phyloP scores from a whole-genome alignment of 78 protist genomes.

The Guillardia theta region DNA sequence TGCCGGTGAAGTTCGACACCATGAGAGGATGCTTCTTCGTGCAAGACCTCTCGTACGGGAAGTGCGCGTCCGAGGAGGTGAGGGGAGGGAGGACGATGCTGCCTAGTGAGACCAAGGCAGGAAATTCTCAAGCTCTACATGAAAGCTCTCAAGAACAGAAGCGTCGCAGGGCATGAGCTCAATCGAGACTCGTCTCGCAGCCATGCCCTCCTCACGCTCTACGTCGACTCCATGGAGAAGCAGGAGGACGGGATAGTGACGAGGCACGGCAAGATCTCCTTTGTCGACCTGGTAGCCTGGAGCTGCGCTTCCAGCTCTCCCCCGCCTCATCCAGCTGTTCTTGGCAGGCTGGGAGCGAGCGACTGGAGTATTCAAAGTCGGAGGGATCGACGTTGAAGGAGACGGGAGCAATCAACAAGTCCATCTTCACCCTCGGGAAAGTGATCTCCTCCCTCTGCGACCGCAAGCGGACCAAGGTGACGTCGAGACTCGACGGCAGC shows the following conservation, averaged over 20 bases:
- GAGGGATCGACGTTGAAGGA: conserved; percentile 23
- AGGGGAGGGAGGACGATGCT: too few species aligned
- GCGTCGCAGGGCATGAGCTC: conserved; percentile 25
- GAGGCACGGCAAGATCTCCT: conserved; percentile 28
- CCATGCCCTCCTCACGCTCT: not conserved
- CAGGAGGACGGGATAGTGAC: not conserved
- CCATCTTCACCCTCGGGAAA: conserved; percentile 32
- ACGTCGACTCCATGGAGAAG: conserved; percentile 32
- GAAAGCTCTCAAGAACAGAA: not conserved
- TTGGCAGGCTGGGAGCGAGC: conserved; percentile 31
- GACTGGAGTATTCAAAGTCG: conserved; percentile 30
- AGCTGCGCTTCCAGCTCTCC: too few species aligned
- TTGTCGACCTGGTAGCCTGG: conserved; percentile 34
- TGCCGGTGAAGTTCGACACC: conserved; percentile 22
- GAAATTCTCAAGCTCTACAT: conserved; percentile 19
- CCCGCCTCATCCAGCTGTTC: too few species aligned
- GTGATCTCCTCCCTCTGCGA: conserved; percentile 37
- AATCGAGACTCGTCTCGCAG: conserved; percentile 38
- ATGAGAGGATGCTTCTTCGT: not conserved
- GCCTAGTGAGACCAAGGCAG: too few species aligned
- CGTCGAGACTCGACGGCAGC: too few species aligned
- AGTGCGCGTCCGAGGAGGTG: conserved; percentile 43
- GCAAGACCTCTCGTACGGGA: not conserved
- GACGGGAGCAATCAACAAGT: conserved; percentile 32
- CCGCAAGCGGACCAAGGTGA: not conserved